Evolutionary conservation across 2,329 filamentous ascomycete species (phyloP), one percentile per base, ranked within the genome.

Genomic region (Pyrenophora teres): DNA sequence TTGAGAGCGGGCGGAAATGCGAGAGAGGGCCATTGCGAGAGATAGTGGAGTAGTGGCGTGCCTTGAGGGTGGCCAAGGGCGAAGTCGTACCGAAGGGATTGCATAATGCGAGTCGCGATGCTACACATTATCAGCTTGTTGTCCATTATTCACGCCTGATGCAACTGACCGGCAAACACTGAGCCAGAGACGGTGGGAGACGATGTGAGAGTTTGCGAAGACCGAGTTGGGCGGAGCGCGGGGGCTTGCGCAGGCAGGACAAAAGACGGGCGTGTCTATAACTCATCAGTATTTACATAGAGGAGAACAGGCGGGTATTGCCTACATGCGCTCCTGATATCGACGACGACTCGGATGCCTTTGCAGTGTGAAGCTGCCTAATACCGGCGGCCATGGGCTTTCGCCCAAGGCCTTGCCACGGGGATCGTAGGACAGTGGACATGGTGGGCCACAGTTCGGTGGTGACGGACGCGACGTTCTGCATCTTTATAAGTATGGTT

Each of bases 401-500:
- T 25, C 62, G 64, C 39, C 47, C 59, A 15, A 69, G 52, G 31
- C 58, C 56, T 52, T 70, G 67, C 68, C 69, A 73, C 18, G 75
- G 69, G 10, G 68, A 56, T 44, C 67, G 67, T 49, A 77, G 52
- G 15, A 69, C 64, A 41, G 66, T 61, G 40, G 70, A 71, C 68
- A 78, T 72, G 31, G 70, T 68, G 5, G 74, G 74, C 71, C 71
- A 75, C 44, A 77, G 56, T 57, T 76, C 71, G 41, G 62, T 61
- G 8, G 73, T 68, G 41, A 69, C 63, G 50, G 70, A 68, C 39
- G 71, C 70, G 42, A 81, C 67, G 53, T 76, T 78, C 80, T 84
- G 57, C 42, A 31, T 33, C 21, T 42, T 25, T 31, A 54, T 68
- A 35, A 67, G 61, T 44, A 59, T 23, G 54, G 41, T 44, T 52